Evolutionary conservation across 208 protist species (phyloP), one percentile per base, ranked within the genome.

Genomic region (Phytomonas francai): DNA sequence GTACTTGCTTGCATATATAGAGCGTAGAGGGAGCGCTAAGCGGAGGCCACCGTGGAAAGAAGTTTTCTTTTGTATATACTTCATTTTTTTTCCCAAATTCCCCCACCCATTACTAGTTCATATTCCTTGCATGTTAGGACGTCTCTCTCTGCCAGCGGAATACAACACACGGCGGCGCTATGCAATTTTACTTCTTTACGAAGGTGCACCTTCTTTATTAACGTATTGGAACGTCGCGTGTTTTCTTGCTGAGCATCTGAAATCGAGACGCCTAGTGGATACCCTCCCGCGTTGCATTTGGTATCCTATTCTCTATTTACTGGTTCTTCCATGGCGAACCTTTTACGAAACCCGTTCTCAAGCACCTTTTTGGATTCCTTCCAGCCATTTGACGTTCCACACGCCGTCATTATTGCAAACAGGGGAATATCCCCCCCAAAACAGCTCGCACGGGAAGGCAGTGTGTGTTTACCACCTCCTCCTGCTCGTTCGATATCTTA

Each of bases 131-230:
- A n/a, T n/a, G n/a, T n/a, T 29, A n/a, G 9, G 28, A 16, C 61
- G 27, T 9, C 56, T 58, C 63, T 57, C 25, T 57, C 28, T 72
- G n/a, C 42, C 12, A 51, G 9, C 65, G 30, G 30, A 39, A 59
- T 72, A 78, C 31, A 83, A 84, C 65, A 72, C 72, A 30, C 63
- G 67, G 0, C 58, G 49, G 5, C 78, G 70, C 14, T 81, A 77
- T 30, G 75, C 58, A 32, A 67, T 87, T 0, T 67, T 84, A 34
- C 67, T 87, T 31, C 32, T 87, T 22, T 71, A 72, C 65, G 67
- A 71, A 31, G 81, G 78, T 7, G 74, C 72, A 0, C 80, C 74
- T 19, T 61, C 70, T 56, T 72, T 74, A 45, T 66, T 79, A 16
- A 60, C 30, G 14, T 59, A 54, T 31, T 49, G 36, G 32, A 59